These are phyloP conservation scores for Cladosporium cucumerinum DNA, from an alignment of 2,329 filamentous ascomycete genomes.

Conservation along the genomic window DNA sequence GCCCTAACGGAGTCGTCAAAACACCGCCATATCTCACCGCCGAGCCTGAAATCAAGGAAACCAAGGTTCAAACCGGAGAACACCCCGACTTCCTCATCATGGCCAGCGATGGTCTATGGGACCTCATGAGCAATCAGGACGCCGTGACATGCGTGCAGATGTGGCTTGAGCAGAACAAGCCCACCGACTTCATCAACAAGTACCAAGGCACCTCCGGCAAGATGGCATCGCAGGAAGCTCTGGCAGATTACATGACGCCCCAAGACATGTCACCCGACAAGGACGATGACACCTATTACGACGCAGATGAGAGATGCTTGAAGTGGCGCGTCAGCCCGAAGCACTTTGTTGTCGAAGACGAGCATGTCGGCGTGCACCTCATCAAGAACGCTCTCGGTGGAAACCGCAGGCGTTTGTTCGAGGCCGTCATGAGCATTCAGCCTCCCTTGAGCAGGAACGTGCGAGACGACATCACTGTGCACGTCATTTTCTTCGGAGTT, in stretches of 20 bases:
- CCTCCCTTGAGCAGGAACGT: slow-evolving; percentile 37
- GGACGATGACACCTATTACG: slow-evolving; percentile 36
- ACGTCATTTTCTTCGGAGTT: slow-evolving; percentile 53
- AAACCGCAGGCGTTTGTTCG: slow-evolving; percentile 40
- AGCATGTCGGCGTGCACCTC: slow-evolving; percentile 52
- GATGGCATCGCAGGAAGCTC: not conserved
- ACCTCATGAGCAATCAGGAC: slow-evolving; percentile 32
- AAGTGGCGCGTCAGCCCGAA: slow-evolving; percentile 42
- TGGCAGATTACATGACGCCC: slow-evolving; percentile 1
- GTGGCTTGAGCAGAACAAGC: slow-evolving; percentile 50
- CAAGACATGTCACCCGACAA: slow-evolving; percentile 20
- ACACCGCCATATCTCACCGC: slow-evolving; percentile 68
- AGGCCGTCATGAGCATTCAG: slow-evolving; percentile 38
- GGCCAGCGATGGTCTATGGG: slow-evolving; percentile 64
- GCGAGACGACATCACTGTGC: slow-evolving; percentile 52
- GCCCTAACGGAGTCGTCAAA: slow-evolving; percentile 41
- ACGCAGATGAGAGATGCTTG: slow-evolving; percentile 36
- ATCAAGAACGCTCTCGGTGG: slow-evolving; percentile 54
- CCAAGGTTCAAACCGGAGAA: slow-evolving; percentile 42
- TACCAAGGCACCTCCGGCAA: slow-evolving; percentile 14
- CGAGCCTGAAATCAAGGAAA: slow-evolving; percentile 61
- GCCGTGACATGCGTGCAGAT: slow-evolving; percentile 46
- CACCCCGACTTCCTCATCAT: slow-evolving; percentile 61
- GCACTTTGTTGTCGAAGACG: slow-evolving; percentile 50
- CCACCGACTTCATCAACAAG: slow-evolving; percentile 22